Evolutionary conservation across 805 yeast genomes (phyloP), one percentile per base, ranked within the genome.

Genomic region (Spathaspora arborariae): DNA sequence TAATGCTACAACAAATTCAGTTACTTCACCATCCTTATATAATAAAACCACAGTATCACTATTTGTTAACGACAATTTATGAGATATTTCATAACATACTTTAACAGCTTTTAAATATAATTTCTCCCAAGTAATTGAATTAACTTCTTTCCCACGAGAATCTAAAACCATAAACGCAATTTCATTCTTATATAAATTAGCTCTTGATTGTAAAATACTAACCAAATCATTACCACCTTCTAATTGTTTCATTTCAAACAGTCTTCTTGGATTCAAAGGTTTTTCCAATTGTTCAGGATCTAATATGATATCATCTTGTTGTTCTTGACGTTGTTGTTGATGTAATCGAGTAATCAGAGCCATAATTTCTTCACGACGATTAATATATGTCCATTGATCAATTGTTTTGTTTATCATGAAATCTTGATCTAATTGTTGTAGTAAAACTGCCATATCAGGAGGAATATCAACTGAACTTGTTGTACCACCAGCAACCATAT

Each of bases 51-150:
- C 96, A 30, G 96, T 76, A 60, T 89, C 97, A 55, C 88, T 89
- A 27, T 87, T 80, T 59, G 83, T 85, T 24, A 89, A 66, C 1
- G 88, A 81, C 10, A 85, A 73, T 56, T 84, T 84, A 57, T 85
- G 88, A 40, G 81, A 74, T 50, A 89, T 84, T 60, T 84, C 86
- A 61, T 84, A 88, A 0, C 97, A 96, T 7, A 94, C 84, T 57
- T 87, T 89, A 59, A 89, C 96, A 0, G 97, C 85, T 55, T 84
- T 80, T 36, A 84, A 63, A 52, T 88, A 86, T 13, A 94, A 71
- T 59, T 88, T 90, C 48, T 88, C 97, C 99, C 99, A 94, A 1
- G 92, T 74, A 11, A 92, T 85, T 0, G 85, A 68, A 30, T 74
- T 74, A 0, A 78, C 71, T 57, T 91, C 97, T 60, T 88, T 91